Evolutionary conservation across 805 yeast genomes (phyloP).

Genomic region (Hanseniaspora singularis): DNA sequence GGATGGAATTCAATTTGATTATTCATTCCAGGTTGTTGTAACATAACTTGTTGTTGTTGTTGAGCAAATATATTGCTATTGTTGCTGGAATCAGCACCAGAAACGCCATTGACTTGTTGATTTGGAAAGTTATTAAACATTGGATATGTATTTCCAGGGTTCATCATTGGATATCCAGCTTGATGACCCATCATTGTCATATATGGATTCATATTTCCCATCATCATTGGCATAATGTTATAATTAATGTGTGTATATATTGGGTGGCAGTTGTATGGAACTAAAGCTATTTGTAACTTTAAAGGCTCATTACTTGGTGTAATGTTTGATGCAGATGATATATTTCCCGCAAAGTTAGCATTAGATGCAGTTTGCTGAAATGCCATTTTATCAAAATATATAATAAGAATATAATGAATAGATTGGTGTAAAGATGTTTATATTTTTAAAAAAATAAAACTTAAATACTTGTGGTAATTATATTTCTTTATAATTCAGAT

Average conservation of each 20-base stretch:
- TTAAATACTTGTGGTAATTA: too few relatives aligned
- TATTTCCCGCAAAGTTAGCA: neutral
- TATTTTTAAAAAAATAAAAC: too few relatives aligned
- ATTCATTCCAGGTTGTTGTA: neutral
- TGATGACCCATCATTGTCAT: slow-evolving; percentile 1
- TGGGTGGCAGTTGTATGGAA: slow-evolving; percentile 13
- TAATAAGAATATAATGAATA: too few relatives aligned
- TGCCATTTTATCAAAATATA: neutral
- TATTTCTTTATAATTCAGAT: too few relatives aligned
- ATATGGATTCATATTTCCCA: slow-evolving; percentile 6
- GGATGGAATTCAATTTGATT: slow-evolving; percentile 11
- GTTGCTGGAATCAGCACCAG: neutral
- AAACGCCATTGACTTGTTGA: too few relatives aligned
- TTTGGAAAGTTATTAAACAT: neutral
- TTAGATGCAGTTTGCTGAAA: neutral
- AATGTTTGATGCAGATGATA: neutral
- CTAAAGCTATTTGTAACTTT: slow-evolving; percentile 13
- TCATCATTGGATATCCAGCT: neutral
- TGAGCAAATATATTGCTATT: neutral
- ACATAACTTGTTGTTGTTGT: slow-evolving; percentile 1
- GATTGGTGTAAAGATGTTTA: too few relatives aligned
- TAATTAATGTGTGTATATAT: slow-evolving; percentile 8
- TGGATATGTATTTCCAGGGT: neutral
- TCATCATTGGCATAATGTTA: slow-evolving; percentile 1
- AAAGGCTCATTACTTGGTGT: neutral